Percentiles rank a stretch among this genome's conserved stretches.
Conservation (phyloP, 805 yeast genomes). For the Maudiozyma bulderi region DNA sequence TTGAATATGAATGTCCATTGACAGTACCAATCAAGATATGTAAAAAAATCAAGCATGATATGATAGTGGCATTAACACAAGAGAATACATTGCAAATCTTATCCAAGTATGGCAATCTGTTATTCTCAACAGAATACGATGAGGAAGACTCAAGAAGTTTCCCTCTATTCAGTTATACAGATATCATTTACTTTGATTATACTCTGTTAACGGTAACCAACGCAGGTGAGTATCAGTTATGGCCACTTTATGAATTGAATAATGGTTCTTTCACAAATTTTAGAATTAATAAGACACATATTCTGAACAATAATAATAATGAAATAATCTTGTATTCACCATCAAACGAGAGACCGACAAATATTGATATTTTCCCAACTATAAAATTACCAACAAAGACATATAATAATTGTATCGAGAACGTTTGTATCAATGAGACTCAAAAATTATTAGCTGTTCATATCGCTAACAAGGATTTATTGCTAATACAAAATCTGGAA, state of each 20-base stretch:
- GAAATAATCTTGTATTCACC: conserved; percentile 25
- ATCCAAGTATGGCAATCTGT: conserved; percentile 21
- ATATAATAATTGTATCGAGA: conserved; percentile 21
- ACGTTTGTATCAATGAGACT: conserved; percentile 17
- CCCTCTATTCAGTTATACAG: conserved; percentile 10
- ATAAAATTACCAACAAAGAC: conserved; percentile 26
- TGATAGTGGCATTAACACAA: conserved; percentile 16
- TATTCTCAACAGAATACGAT: conserved; percentile 18
- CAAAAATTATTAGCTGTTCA: conserved; percentile 20
- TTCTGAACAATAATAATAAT: conserved; percentile 19
- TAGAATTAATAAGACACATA: conserved; percentile 14
- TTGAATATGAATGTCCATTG: conserved; percentile 7
- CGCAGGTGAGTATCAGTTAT: conserved; percentile 18
- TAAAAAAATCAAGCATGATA: conserved; percentile 12
- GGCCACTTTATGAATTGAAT: conserved; percentile 24
- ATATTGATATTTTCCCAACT: conserved; percentile 15
- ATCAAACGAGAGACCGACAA: conserved; percentile 12
- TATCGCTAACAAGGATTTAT: conserved; percentile 25
- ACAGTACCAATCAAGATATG: conserved; percentile 15
- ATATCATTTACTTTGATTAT: conserved; percentile 12
- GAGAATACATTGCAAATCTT: conserved; percentile 16
- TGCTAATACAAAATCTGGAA: conserved; percentile 22
- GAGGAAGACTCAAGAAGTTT: conserved; percentile 8
- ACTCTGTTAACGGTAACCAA: conserved; percentile 11
- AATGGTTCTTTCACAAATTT: conserved; percentile 15